Conservation (phyloP, 2,329 filamentous ascomycete genomes). For the Clarireedia paspali region DNA sequence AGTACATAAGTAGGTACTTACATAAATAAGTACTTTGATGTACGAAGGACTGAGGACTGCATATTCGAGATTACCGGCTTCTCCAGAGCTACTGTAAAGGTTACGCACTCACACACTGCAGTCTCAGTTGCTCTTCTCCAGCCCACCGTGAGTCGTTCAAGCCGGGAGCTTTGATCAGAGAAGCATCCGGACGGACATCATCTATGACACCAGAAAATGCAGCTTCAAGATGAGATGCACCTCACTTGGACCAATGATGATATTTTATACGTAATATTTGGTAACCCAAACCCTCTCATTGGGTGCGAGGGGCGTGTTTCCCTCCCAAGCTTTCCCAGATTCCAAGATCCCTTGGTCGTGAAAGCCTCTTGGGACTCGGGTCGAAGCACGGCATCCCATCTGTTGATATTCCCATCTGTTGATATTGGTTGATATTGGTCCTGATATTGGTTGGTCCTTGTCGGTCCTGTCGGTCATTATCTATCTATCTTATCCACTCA, state of each 20-base stretch:
- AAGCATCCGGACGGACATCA: neutral
- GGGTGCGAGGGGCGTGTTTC: neutral
- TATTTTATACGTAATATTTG: constrained; percentile 10
- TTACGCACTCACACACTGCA: too few species aligned
- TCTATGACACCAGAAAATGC: constrained; percentile 8
- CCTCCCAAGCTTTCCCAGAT: neutral
- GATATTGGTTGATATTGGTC: too few species aligned
- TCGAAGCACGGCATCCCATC: neutral
- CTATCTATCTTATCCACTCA: too few species aligned
- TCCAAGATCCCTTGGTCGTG: too few species aligned
- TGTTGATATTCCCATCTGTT: neutral
- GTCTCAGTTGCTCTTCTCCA: neutral
- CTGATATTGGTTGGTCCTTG: too few species aligned
- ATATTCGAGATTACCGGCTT: too few species aligned
- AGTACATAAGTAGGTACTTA: too few species aligned
- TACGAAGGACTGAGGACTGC: too few species aligned
- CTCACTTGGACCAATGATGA: neutral
- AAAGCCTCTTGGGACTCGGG: too few species aligned
- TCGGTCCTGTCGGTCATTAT: too few species aligned
- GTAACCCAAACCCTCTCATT: constrained; percentile 1
- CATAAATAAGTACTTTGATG: too few species aligned
- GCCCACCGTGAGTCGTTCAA: neutral
- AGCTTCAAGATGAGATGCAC: neutral
- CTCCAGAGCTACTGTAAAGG: too few species aligned
- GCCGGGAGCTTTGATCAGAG: neutral